Percentiles rank a stretch among this genome's conserved stretches.
phyloP scores from a whole-genome alignment of 768 basidiomycete species.

The Dictyophora rubrovolvata region DNA sequence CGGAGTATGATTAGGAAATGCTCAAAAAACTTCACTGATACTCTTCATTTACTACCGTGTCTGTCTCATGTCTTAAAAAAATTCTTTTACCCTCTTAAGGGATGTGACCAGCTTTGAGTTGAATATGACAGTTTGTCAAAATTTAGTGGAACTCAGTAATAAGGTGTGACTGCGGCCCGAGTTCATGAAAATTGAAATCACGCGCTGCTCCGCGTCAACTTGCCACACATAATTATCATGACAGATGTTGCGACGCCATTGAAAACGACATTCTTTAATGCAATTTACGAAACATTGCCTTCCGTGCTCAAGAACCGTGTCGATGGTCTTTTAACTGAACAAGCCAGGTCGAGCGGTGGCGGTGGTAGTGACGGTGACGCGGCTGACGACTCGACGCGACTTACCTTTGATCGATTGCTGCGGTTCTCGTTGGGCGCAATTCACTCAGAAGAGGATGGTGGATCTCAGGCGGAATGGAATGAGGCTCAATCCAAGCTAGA shows the following conservation, averaged over 20 bases:
- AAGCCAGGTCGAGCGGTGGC: not conserved
- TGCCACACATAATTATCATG: not conserved
- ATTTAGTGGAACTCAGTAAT: too few species aligned
- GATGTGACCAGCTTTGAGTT: too few species aligned
- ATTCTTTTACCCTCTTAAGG: too few species aligned
- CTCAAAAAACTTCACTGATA: too few species aligned
- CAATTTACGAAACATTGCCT: conserved; percentile 2
- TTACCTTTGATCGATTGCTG: conserved; percentile 19
- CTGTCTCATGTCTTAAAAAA: too few species aligned
- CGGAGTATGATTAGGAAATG: too few species aligned
- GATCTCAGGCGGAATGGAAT: conserved; percentile 16
- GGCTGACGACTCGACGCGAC: conserved; percentile 8
- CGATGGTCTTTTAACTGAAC: not conserved
- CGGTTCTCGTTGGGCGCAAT: conserved; percentile 22
- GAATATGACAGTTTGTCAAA: too few species aligned
- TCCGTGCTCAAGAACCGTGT: not conserved
- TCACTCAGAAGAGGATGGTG: conserved; percentile 14
- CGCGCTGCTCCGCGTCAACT: not conserved
- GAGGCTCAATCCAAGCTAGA: conserved; percentile 16
- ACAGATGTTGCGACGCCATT: not conserved
- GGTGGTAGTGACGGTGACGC: not conserved
- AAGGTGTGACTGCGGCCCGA: too few species aligned
- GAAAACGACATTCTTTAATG: conserved; percentile 1
- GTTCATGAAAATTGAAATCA: not conserved
- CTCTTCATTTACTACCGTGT: too few species aligned